phyloP scores from a whole-genome alignment of 1,284 basidiomycete genomes.

The Cerioporus squamosus region DNA sequence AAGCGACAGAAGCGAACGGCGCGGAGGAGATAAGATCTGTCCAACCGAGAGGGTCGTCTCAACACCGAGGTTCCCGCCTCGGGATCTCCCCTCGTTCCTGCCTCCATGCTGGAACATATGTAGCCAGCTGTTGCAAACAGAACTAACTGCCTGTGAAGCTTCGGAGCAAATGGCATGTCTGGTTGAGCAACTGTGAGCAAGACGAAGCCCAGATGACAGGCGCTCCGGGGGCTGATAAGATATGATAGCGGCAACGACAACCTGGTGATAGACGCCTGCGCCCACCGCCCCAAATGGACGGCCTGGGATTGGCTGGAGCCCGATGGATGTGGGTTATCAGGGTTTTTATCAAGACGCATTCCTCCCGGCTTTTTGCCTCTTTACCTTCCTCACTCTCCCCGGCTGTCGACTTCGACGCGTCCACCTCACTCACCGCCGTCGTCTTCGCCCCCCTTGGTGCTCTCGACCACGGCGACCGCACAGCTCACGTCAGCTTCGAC shows the following conservation, averaged over 20 bases:
- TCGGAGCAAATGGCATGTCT: too few species aligned
- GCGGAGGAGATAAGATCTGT: conserved; percentile 13
- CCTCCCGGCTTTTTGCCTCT: conserved; percentile 28
- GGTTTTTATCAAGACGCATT: conserved; percentile 26
- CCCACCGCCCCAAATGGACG: conserved; percentile 18
- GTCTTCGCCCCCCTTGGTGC: conserved; percentile 5
- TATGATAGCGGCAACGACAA: conserved; percentile 13
- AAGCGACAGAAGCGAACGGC: not conserved
- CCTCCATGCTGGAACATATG: too few species aligned
- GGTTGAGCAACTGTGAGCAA: not conserved
- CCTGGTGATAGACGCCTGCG: conserved; percentile 22
- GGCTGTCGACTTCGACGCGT: conserved; percentile 6
- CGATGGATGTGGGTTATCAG: conserved; percentile 22
- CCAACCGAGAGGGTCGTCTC: too few species aligned
- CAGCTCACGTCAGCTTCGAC: conserved; percentile 1
- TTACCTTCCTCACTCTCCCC: conserved; percentile 25
- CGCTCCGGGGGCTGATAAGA: conserved; percentile 6
- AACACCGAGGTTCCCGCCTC: too few species aligned
- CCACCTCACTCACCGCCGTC: conserved; percentile 14
- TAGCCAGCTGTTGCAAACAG: too few species aligned
- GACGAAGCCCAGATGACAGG: not conserved
- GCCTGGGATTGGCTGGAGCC: conserved; percentile 20
- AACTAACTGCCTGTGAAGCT: too few species aligned
- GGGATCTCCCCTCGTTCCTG: too few species aligned
- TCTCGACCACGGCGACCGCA: conserved; percentile 6